Percentiles rank a stretch among this genome's conserved stretches.
Conservation (phyloP, 306 rosid genomes). For the Lathyrus oleraceus region DNA sequence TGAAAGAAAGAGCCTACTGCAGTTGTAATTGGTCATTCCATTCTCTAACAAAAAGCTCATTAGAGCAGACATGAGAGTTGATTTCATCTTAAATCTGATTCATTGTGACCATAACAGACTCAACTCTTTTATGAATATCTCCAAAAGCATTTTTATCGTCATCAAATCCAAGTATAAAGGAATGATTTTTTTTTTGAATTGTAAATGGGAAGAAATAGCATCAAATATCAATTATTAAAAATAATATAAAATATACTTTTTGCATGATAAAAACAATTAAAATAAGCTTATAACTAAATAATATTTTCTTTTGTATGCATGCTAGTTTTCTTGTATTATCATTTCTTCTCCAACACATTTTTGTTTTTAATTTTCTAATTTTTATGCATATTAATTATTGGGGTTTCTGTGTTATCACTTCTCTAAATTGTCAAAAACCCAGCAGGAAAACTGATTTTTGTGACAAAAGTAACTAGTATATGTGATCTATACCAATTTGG, state of each 20-base stretch:
- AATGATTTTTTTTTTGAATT: neutral
- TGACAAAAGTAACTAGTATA: neutral
- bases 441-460: neutral
- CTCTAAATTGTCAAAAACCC: neutral
- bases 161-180: slow-evolving; percentile 4
- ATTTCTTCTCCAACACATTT: neutral
- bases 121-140: neutral
- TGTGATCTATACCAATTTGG: neutral
- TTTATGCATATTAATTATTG: neutral
- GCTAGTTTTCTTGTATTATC: neutral
- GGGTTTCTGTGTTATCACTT: neutral
- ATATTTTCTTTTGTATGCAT: neutral
- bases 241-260: neutral
- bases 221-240: neutral
- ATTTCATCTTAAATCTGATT: neutral
- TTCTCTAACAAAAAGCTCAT: neutral
- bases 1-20: too few species aligned
- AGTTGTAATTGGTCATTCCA: neutral
- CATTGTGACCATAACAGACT: neutral
- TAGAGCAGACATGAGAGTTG: neutral
- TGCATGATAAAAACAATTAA: neutral
- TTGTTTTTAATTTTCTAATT: neutral
- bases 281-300: neutral
- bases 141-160: neutral
- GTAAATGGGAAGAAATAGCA: neutral